phyloP scores from a whole-genome alignment of 441 rosid genomes.

The Pelargonium citronellum region DNA sequence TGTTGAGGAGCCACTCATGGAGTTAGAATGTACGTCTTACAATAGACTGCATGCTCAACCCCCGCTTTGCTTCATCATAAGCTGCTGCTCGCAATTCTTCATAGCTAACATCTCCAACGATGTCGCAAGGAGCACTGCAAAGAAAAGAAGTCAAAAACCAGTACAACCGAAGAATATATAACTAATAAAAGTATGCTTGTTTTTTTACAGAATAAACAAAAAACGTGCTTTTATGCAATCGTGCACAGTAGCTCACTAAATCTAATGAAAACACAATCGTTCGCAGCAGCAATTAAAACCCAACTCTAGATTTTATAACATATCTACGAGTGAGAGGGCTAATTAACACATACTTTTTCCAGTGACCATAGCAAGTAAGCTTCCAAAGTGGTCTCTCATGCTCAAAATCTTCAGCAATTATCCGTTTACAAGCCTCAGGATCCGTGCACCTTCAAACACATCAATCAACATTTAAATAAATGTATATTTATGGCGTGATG shows the following conservation, averaged over 20 bases:
- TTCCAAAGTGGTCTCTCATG: slow-evolving; percentile 86
- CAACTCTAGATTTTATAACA: slow-evolving; percentile 9
- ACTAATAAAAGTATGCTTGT: not conserved
- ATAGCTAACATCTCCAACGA: slow-evolving; percentile 63
- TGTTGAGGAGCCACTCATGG: not conserved
- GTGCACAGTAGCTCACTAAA: not conserved
- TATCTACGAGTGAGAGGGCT: not conserved
- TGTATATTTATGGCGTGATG: slow-evolving; percentile 10
- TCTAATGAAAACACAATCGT: not conserved
- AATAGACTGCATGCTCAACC: slow-evolving; percentile 69
- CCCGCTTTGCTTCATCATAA: slow-evolving; percentile 70
- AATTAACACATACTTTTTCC: slow-evolving; percentile 47
- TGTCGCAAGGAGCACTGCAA: slow-evolving; percentile 67
- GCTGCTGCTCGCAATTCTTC: slow-evolving; percentile 82
- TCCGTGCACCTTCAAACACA: slow-evolving; percentile 60
- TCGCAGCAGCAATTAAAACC: not conserved
- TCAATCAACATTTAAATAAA: slow-evolving; percentile 16
- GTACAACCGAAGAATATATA: not conserved
- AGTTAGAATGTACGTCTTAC: slow-evolving; percentile 48
- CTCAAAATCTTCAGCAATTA: slow-evolving; percentile 68
- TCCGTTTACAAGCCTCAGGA: slow-evolving; percentile 63
- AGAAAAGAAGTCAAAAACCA: slow-evolving; percentile 11
- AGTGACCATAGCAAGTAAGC: slow-evolving; percentile 86
- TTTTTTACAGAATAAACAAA: too few relatives aligned
- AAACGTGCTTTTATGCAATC: too few relatives aligned